Percentiles rank a stretch among this genome's conserved stretches.
Evolutionary conservation across 225 moss, liverwort and hornwort genomes (phyloP).

Genomic region (Physcomitrellopsis africana): DNA sequence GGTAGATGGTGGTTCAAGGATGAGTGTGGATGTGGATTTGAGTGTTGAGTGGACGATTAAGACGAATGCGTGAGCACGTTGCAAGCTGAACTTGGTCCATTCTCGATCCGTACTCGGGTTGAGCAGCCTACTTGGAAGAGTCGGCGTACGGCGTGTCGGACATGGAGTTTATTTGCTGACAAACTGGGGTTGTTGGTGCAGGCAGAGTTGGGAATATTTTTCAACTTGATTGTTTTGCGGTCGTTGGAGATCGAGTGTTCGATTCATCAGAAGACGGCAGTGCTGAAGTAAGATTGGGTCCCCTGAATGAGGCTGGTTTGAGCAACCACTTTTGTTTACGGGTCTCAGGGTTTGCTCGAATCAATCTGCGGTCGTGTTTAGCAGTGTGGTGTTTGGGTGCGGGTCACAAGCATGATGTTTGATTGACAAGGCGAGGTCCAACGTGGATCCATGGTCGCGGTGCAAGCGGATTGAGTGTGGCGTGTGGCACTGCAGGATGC

Average conservation of each 20-base stretch:
- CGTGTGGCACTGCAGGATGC: constrained; percentile 64
- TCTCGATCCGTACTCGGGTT: constrained; percentile 9
- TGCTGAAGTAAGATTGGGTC: constrained; percentile 63
- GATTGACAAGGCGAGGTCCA: constrained; percentile 15
- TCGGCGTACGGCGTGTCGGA: background rate
- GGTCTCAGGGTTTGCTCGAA: background rate
- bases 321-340: background rate
- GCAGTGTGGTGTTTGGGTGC: constrained; percentile 10
- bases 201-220: constrained; percentile 96
- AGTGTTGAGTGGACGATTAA: too few relatives aligned
- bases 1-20: background rate
- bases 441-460: constrained; percentile 24
- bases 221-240: constrained; percentile 86
- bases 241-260: constrained; percentile 84
- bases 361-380: background rate
- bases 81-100: background rate
- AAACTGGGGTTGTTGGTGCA: constrained; percentile 36
- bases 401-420: constrained; percentile 9
- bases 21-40: too few relatives aligned
- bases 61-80: too few relatives aligned
- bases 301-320: constrained; percentile 16
- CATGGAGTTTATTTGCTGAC: background rate
- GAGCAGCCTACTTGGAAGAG: background rate
- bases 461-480: constrained; percentile 16
- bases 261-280: constrained; percentile 82